phyloP scores from a whole-genome alignment of 352 stramenopile genomes.

The Halophytophthora polymorphica region DNA sequence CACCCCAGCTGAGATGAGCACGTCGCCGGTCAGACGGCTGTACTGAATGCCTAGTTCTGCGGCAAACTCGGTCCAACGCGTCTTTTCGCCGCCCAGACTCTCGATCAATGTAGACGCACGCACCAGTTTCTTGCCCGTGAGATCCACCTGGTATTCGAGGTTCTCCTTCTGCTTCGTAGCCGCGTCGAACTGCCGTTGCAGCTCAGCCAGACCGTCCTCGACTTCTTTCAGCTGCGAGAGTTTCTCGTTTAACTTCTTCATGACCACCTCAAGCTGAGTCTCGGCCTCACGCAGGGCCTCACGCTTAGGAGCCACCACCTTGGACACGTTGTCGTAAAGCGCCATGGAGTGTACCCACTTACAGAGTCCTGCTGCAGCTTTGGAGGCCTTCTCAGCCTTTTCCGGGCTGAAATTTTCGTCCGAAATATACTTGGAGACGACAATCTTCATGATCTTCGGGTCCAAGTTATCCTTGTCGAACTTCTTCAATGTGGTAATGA shows the following conservation, averaged over 20 bases:
- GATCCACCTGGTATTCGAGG: constrained; percentile 89
- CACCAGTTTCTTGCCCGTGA: constrained; percentile 93
- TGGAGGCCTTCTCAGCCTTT: constrained; percentile 91
- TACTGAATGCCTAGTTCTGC: constrained; percentile 80
- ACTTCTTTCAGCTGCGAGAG: constrained; percentile 89
- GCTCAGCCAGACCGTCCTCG: constrained; percentile 83
- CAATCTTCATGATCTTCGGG: constrained; percentile 87
- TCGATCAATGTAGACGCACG: constrained; percentile 92
- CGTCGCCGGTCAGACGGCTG: constrained; percentile 89
- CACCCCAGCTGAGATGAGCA: constrained; percentile 89
- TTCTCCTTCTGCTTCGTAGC: constrained; percentile 91
- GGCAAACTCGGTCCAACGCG: constrained; percentile 89
- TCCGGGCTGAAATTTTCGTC: constrained; percentile 91
- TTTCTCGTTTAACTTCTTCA: constrained; percentile 90
- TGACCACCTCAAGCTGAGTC: constrained; percentile 81
- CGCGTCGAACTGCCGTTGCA: constrained; percentile 87
- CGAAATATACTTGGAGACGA: constrained; percentile 88
- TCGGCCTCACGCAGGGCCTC: constrained; percentile 86
- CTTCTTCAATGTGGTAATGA: constrained; percentile 91
- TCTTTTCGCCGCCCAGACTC: constrained; percentile 91
- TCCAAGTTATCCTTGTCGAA: constrained; percentile 90
- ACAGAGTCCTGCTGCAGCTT: constrained; percentile 90
- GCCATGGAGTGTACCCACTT: constrained; percentile 94
- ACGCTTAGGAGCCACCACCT: constrained; percentile 91
- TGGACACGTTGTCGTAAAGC: constrained; percentile 92